phyloP scores from a whole-genome alignment of 805 yeast species.

The Saturnispora kantuleensis region DNA sequence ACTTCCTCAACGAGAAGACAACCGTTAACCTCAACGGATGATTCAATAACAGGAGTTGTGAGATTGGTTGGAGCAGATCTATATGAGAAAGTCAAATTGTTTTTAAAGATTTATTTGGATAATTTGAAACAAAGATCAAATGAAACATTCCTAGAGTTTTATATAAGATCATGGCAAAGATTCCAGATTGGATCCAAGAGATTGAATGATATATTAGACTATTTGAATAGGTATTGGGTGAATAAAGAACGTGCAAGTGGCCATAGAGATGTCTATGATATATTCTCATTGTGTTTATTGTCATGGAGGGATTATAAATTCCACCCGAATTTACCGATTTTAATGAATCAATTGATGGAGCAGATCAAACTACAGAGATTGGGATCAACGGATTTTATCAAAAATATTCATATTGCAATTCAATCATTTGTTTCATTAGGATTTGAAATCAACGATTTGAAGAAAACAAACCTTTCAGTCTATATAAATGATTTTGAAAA shows the following conservation, averaged over 20 bases:
- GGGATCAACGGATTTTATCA: slow-evolving; percentile 62
- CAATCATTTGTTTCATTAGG: slow-evolving; percentile 85
- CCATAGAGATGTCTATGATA: slow-evolving; percentile 79
- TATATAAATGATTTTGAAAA: slow-evolving; percentile 74
- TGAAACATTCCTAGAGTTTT: slow-evolving; percentile 70
- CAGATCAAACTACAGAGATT: slow-evolving; percentile 72
- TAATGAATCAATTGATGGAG: slow-evolving; percentile 64
- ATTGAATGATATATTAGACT: slow-evolving; percentile 87
- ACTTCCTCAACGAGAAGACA: slow-evolving; percentile 53
- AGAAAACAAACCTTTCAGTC: slow-evolving; percentile 72
- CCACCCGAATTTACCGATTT: slow-evolving; percentile 44
- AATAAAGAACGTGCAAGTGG: slow-evolving; percentile 93
- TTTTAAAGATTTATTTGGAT: slow-evolving; percentile 51
- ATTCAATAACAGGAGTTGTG: slow-evolving; percentile 22
- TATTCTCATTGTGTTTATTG: slow-evolving; percentile 75
- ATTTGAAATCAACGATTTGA: slow-evolving; percentile 81
- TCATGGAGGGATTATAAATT: slow-evolving; percentile 86
- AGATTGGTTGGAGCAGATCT: slow-evolving; percentile 80
- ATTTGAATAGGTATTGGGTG: slow-evolving; percentile 96
- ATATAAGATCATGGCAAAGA: slow-evolving; percentile 82
- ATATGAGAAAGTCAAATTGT: slow-evolving; percentile 59
- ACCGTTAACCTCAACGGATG: slow-evolving; percentile 14
- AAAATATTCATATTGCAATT: slow-evolving; percentile 61
- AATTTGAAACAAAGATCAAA: slow-evolving; percentile 39
- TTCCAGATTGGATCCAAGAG: slow-evolving; percentile 87